Percentiles rank a stretch among this genome's conserved stretches.
Conservation (phyloP, 116 monocot species). For the Trichopus zeylanicus region DNA sequence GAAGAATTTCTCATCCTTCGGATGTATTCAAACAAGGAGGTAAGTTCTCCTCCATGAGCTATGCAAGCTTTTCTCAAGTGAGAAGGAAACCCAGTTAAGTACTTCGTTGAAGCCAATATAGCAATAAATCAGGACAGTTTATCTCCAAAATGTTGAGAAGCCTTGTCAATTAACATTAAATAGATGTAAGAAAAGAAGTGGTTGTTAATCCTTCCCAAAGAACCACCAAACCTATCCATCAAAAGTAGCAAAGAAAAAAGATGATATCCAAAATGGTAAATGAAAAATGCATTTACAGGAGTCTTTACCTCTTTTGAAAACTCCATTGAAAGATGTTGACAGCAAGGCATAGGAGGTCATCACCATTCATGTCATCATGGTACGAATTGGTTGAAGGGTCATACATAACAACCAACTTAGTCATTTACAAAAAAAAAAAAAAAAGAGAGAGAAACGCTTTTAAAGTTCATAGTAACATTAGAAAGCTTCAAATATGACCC, state of each 20-base stretch:
- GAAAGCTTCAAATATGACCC: slow-evolving; percentile 1
- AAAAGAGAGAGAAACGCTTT: too few relatives aligned
- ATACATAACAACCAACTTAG: slow-evolving; percentile 35
- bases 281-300: too few relatives aligned
- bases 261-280: too few relatives aligned
- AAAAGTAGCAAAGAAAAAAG: too few relatives aligned
- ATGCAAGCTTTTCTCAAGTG: slow-evolving; percentile 88
- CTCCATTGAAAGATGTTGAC: slow-evolving; percentile 97
- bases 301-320: slow-evolving; percentile 81
- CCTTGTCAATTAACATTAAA: slow-evolving; percentile 30
- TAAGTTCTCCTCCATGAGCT: slow-evolving; percentile 69
- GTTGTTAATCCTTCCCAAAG: background rate
- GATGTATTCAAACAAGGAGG: slow-evolving; percentile 80
- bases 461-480: background rate
- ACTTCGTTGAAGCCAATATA: slow-evolving; percentile 48
- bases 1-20: slow-evolving; percentile 63
- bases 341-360: slow-evolving; percentile 79
- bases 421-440: background rate
- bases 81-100: slow-evolving; percentile 49
- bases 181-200: background rate
- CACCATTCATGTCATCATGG: slow-evolving; percentile 75
- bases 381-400: slow-evolving; percentile 62
- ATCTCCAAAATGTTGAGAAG: slow-evolving; percentile 96
- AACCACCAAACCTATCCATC: background rate
- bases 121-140: slow-evolving; percentile 74